Evolutionary conservation across 176 grass and related monocot genomes (phyloP), one percentile per base, ranked within the genome.

Genomic region (Hordeum marinum): DNA sequence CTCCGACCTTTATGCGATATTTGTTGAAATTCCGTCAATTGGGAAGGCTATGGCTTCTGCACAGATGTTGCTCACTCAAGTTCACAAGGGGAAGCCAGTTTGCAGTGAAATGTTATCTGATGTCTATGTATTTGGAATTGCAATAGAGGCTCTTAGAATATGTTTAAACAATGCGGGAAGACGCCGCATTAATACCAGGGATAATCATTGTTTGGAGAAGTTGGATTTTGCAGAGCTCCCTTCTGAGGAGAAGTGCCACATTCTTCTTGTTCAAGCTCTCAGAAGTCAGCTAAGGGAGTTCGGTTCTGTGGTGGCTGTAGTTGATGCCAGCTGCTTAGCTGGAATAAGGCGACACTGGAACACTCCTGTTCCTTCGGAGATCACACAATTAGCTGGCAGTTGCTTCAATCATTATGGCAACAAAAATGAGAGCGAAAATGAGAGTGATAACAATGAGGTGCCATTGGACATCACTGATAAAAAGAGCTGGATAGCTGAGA

Each of bases 311-410:
- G 94, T 96, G 26, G 94, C 91, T 80, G 39, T 96, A 82, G 89
- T 96, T 83, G 87, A 96, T 74, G 87, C 91, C 13, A 87, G 91
- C 57, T 96, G 81, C 39, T 90, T 96, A 80, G 24, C 85, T 91
- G 94, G 94, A 87, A 93, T 96, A 80, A 91, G 94, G 75, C 91
- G 79, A 62, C 87, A 96, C 48, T 96, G 94, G 94, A 91, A 89
- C 21, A 96, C 91, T 50, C 85, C 81, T 74, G 80, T 84, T 66
- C 93, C 96, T 81, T 40, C 39, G 64, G 85, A 94, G 85, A 85
- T 98, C 66, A 74, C 76, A 61, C 74, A 90, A 64, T 84, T 87
- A 83, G 81, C 89, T 58, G 76, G 84, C 74, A 78, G 46, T 1
- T 91, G 89, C 84, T 98, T 92, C 50, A 87, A 27, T 25, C 45